Percentiles rank a stretch among this genome's conserved stretches.
These are phyloP conservation scores for Collariella sp. DNA, from an alignment of 495 filamentous ascomycete species.

Conservation along the genomic window DNA sequence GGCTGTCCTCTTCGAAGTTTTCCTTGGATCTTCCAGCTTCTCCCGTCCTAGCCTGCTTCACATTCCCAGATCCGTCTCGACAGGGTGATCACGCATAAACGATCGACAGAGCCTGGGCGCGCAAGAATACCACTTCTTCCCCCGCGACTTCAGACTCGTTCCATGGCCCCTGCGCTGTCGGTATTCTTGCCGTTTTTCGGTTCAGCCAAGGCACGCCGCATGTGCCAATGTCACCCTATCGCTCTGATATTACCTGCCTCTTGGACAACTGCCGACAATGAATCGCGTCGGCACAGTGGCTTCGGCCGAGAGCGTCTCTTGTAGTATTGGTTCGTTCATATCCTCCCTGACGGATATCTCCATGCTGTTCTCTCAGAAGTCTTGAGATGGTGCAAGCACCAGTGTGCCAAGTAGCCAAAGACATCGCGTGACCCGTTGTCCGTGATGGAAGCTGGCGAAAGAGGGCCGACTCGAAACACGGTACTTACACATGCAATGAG, in stretches of 20 bases:
- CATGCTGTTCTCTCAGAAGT: constrained; percentile 9
- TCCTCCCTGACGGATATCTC: constrained; percentile 25
- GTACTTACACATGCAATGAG: too few relatives aligned
- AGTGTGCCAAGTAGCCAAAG: neutral
- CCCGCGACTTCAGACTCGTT: neutral
- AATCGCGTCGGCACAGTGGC: neutral
- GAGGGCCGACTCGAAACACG: too few relatives aligned
- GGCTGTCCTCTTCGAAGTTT: too few relatives aligned
- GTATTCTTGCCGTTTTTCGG: neutral
- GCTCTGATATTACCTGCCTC: too few relatives aligned
- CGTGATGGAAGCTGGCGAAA: neutral
- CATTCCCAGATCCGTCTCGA: too few relatives aligned
- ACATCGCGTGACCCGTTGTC: too few relatives aligned
- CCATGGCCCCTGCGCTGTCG: neutral
- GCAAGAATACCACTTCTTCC: neutral
- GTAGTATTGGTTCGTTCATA: constrained; percentile 10
- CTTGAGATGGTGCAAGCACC: neutral
- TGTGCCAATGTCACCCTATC: too few relatives aligned
- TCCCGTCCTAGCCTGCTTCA: too few relatives aligned
- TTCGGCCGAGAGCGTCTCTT: constrained; percentile 1
- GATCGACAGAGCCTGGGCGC: constrained; percentile 5
- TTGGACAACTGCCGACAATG: neutral
- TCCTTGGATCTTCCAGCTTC: too few relatives aligned
- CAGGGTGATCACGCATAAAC: constrained; percentile 10
- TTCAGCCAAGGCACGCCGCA: too few relatives aligned